Percentiles rank a stretch among this genome's conserved stretches.
phyloP scores from a whole-genome alignment of 1,139 yeast genomes.

The Geotrichum candidum region DNA sequence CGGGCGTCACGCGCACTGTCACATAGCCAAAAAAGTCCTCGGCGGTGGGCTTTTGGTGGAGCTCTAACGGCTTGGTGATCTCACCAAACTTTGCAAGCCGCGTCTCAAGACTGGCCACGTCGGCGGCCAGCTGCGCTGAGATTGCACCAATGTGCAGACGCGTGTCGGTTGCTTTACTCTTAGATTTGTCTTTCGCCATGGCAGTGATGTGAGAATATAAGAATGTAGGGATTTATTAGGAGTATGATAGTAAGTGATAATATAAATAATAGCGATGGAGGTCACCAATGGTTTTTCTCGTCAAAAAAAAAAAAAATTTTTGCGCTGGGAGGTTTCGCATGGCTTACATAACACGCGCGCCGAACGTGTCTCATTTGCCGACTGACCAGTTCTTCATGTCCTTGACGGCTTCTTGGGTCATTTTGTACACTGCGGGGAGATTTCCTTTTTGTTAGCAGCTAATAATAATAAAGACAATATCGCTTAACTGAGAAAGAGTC shows the following conservation, averaged over 20 bases:
- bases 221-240: background rate
- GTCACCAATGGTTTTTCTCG: background rate
- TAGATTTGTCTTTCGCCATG: background rate
- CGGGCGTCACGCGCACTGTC: slow-evolving; percentile 48
- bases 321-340: background rate
- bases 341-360: background rate
- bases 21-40: slow-evolving; percentile 64
- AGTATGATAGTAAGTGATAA: background rate
- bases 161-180: slow-evolving; percentile 18
- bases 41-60: slow-evolving; percentile 44
- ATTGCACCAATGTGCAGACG: slow-evolving; percentile 68
- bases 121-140: slow-evolving; percentile 47
- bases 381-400: slow-evolving; percentile 56
- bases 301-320: background rate
- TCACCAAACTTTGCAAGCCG: slow-evolving; percentile 50
- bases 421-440: slow-evolving; percentile 41
- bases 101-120: slow-evolving; percentile 40
- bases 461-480: background rate
- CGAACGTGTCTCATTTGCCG: background rate
- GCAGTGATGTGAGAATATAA: background rate
- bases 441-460: background rate
- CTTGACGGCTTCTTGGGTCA: slow-evolving; percentile 56
- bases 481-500: background rate
- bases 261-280: background rate
- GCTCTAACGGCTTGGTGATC: slow-evolving; percentile 41